Base-by-base conservation (phyloP, 1,284 basidiomycete genomes). In the Phenoliferia sp. region DNA sequence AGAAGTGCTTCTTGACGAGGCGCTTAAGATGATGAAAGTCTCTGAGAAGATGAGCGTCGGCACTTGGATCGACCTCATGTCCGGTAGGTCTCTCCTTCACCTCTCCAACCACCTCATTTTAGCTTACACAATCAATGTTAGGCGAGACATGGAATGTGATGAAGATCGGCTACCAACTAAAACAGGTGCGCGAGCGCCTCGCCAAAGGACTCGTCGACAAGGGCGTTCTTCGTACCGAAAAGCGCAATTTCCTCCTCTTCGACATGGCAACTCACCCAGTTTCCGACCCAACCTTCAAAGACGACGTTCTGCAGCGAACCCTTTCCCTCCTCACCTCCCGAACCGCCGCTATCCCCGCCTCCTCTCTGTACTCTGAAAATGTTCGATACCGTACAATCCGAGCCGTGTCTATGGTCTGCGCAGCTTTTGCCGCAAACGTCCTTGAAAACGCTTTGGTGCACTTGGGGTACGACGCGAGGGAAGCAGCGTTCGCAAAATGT, bases 121-220 rank as follows among this genome's bases (percentile, higher is more conserved):
- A 34, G 35, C 35, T 35, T 22, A 34, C 34, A 3, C 34, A 5
- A 5, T 5, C 34, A 22, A 19, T 19, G 3, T 48, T 77, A 95
- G 93, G 93, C 70, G 94, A 97, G 82, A 97, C 94, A 62, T 97
- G 94, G 94, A 96, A 97, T 78, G 92, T 96, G 7, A 92, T 96
- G 88, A 96, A 96, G 81, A 96, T 96, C 66, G 93, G 93, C 33
- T 97, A 93, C 81, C 94, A 97, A 80, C 86, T 97, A 61, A 97
- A 97, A 80, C 94, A 96, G 80, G 94, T 97, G 57, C 88, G 94
- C 64, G 94, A 97, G 80, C 89, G 94, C 29, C 87, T 97, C 58
- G 92, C 92, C n/a, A 97, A 97, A 79, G 94, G 94, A 1, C 86
- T 97, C 52, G 94, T 95, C 63, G 94, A 97, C 84, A 97, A 97